Conservation (phyloP, 2,329 filamentous ascomycete genomes). For the Ophiosphaerella herpotricha region DNA sequence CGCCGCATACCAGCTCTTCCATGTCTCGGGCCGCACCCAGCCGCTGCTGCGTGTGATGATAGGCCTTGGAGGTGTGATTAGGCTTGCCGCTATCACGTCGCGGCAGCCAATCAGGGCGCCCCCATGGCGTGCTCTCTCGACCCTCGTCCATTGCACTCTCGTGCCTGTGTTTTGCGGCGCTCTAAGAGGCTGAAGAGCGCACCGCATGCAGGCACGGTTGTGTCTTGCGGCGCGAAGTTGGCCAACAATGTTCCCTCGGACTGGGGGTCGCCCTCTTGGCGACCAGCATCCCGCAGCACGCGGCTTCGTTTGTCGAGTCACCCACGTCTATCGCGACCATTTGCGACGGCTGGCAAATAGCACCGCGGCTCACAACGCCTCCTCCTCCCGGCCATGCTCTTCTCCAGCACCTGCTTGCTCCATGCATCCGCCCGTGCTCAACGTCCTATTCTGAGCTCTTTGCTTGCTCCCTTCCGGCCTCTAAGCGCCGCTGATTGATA, state of each 20-base stretch:
- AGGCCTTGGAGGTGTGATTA: slow-evolving; percentile 27
- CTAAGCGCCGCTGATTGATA: slow-evolving; percentile 47
- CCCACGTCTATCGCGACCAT: slow-evolving; percentile 32
- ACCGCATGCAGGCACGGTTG: slow-evolving; percentile 42
- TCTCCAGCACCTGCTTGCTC: slow-evolving; percentile 31
- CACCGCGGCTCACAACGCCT: slow-evolving; percentile 35
- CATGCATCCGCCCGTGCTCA: slow-evolving; percentile 29
- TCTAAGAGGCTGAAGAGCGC: slow-evolving; percentile 33
- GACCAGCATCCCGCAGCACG: slow-evolving; percentile 33
- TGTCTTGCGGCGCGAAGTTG: slow-evolving; percentile 37
- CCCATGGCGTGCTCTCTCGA: slow-evolving; percentile 15
- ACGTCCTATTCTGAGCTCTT: slow-evolving; percentile 43
- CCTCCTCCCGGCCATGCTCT: slow-evolving; percentile 29
- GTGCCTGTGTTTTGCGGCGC: slow-evolving; percentile 24
- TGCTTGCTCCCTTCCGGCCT: slow-evolving; percentile 18
- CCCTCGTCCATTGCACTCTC: slow-evolving; percentile 26
- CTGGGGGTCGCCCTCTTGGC: slow-evolving; percentile 33
- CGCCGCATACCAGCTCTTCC: too few relatives aligned
- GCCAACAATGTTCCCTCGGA: slow-evolving; percentile 38
- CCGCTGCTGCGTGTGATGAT: slow-evolving; percentile 26
- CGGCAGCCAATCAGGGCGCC: slow-evolving; percentile 20
- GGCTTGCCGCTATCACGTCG: slow-evolving; percentile 24
- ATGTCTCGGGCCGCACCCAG: slow-evolving; percentile 29
- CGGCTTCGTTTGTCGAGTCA: slow-evolving; percentile 34
- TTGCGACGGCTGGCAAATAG: slow-evolving; percentile 34